Conservation (phyloP, 179 eudicot species). For the Sideroxylon spinosum region DNA sequence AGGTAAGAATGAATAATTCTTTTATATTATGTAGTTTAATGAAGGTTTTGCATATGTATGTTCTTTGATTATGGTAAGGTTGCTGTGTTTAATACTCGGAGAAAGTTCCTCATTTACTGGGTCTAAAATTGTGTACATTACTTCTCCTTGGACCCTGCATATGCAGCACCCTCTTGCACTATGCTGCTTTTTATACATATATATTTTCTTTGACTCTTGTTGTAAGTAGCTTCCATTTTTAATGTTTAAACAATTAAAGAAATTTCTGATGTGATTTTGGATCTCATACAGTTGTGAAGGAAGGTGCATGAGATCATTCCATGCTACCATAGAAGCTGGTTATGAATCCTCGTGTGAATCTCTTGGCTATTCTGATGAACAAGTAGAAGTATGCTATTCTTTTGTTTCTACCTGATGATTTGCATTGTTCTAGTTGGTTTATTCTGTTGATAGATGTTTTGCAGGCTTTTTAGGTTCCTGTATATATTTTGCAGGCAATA, state of each 20-base stretch:
- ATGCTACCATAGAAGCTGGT: conserved; percentile 62
- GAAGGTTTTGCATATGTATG: neutral
- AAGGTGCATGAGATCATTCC: conserved; percentile 90
- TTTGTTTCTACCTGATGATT: neutral
- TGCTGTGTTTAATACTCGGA: too few species aligned
- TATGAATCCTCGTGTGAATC: conserved; percentile 53
- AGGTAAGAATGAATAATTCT: neutral
- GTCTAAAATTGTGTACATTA: too few species aligned
- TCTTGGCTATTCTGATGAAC: conserved; percentile 53
- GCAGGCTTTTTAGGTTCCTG: neutral
- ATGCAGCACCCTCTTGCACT: too few species aligned
- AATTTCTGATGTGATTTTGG: conserved; percentile 8
- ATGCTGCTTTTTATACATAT: too few species aligned
- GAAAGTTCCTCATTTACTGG: too few species aligned
- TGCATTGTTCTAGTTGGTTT: conserved; percentile 10
- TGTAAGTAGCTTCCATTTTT: neutral
- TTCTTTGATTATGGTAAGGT: too few species aligned
- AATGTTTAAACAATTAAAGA: neutral
- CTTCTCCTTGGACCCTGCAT: too few species aligned
- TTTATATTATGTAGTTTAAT: neutral
- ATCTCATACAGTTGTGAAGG: conserved; percentile 75
- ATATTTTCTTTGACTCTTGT: neutral
- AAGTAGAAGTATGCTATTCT: conserved; percentile 51
- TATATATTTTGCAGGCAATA: conserved; percentile 41
- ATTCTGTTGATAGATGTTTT: neutral